Evolutionary conservation across 768 basidiomycete species (phyloP).

Genomic region (Boletus vermiculosoides): DNA sequence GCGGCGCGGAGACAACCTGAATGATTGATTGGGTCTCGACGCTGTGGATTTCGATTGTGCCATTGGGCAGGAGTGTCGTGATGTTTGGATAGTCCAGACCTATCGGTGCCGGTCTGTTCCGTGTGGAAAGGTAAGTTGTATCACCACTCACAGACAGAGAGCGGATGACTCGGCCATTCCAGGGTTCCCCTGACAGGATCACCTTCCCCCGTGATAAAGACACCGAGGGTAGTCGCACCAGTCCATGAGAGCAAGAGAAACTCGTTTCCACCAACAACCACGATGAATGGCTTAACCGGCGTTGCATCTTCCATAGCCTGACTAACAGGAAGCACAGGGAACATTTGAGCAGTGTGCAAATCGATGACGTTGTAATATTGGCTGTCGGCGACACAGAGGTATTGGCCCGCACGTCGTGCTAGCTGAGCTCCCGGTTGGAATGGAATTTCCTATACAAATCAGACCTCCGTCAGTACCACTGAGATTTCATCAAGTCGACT

Average conservation of each 20-base stretch:
- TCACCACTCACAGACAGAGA: conserved; percentile 62
- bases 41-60: conserved; percentile 78
- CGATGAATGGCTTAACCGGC: conserved; percentile 65
- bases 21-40: conserved; percentile 69
- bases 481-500: neutral
- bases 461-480: neutral
- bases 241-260: conserved; percentile 88
- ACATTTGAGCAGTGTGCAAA: conserved; percentile 64
- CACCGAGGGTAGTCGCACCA: conserved; percentile 73
- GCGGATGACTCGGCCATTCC: conserved; percentile 79
- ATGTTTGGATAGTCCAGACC: conserved; percentile 83
- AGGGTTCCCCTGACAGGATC: conserved; percentile 90
- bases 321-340: conserved; percentile 75
- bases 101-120: conserved; percentile 27
- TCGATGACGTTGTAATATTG: conserved; percentile 77
- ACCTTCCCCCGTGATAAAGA: conserved; percentile 82
- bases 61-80: conserved; percentile 73
- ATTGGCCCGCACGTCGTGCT: conserved; percentile 60
- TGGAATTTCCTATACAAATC: conserved; percentile 60
- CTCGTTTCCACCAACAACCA: conserved; percentile 72
- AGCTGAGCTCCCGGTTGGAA: conserved; percentile 55
- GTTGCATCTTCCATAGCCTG: conserved; percentile 52
- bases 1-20: conserved; percentile 62
- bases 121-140: neutral
- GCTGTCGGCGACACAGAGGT: conserved; percentile 73